These are phyloP conservation scores for Arthrinium puccinioides DNA, from an alignment of 2,329 filamentous ascomycete species.

Conservation along the genomic window DNA sequence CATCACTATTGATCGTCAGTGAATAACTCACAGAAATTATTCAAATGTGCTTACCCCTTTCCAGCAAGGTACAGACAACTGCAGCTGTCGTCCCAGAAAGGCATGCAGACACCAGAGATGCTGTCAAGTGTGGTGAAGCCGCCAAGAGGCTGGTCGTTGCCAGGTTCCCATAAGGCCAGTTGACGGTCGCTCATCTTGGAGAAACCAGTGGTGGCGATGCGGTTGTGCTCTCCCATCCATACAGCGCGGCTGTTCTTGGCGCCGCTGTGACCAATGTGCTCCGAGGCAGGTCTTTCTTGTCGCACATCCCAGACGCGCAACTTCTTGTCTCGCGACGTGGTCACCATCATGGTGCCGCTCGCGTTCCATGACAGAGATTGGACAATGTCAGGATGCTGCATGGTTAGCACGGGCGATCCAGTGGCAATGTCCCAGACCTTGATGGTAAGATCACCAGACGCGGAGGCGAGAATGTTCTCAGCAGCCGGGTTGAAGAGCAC, in stretches of 20 bases:
- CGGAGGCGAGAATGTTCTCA: conserved; percentile 89
- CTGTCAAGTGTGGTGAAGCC: conserved; percentile 89
- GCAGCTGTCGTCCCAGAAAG: conserved; percentile 96
- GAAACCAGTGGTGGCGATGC: conserved; percentile 93
- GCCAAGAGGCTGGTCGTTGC: conserved; percentile 76
- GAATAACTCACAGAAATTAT: no score
- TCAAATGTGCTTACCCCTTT: conserved; percentile 71
- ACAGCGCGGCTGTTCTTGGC: conserved; percentile 97
- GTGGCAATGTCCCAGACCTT: conserved; percentile 93
- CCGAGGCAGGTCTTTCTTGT: conserved; percentile 81
- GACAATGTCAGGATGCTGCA: conserved; percentile 87
- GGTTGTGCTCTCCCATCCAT: conserved; percentile 96
- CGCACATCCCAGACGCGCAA: conserved; percentile 95
- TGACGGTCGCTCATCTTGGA: conserved; percentile 98
- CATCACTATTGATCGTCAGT: conserved; percentile 64
- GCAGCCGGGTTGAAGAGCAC: conserved; percentile 96
- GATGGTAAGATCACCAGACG: conserved; percentile 89
- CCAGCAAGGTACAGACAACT: conserved; percentile 94
- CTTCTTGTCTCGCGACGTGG: conserved; percentile 97
- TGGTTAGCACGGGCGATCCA: conserved; percentile 63
- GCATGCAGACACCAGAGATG: conserved; percentile 97
- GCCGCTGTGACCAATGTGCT: conserved; percentile 77
- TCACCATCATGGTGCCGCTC: conserved; percentile 76
- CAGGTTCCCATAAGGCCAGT: conserved; percentile 90
- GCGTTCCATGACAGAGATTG: conserved; percentile 96